Conservation (phyloP, 306 rosid genomes). For the Alnus rubra region DNA sequence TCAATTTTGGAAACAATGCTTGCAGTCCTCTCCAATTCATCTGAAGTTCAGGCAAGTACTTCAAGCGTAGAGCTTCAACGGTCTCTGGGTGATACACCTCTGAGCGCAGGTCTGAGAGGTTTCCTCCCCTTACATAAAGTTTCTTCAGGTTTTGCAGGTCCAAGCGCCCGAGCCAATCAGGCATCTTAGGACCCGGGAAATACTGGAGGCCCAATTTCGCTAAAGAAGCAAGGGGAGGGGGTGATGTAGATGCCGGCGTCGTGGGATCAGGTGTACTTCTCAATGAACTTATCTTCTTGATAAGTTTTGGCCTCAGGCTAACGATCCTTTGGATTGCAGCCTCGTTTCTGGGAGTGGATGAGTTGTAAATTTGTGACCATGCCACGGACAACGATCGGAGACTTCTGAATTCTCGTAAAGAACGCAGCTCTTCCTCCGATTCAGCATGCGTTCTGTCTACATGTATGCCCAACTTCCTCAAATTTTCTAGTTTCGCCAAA, state of each 20-base stretch:
- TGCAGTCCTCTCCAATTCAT: conserved; percentile 8
- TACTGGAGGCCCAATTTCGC: conserved; percentile 24
- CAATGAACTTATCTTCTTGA: too few species aligned
- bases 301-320: too few species aligned
- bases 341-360: too few species aligned
- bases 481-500: background rate
- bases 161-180: background rate
- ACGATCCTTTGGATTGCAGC: too few species aligned
- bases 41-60: background rate
- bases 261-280: too few species aligned
- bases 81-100: background rate
- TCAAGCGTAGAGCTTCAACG: background rate
- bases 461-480: conserved; percentile 23
- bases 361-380: background rate
- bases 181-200: background rate
- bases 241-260: background rate
- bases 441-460: background rate
- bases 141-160: background rate
- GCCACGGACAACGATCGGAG: conserved; percentile 20
- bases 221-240: background rate
- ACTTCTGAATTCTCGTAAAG: background rate
- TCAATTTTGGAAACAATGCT: background rate
- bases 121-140: conserved; percentile 24
- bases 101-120: background rate
- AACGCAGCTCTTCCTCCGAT: background rate